A percentile compares a stretch with the other conserved stretches of the same genome.
phyloP scores from a whole-genome alignment of 257 asterid species.

The Scutellaria baicalensis region DNA sequence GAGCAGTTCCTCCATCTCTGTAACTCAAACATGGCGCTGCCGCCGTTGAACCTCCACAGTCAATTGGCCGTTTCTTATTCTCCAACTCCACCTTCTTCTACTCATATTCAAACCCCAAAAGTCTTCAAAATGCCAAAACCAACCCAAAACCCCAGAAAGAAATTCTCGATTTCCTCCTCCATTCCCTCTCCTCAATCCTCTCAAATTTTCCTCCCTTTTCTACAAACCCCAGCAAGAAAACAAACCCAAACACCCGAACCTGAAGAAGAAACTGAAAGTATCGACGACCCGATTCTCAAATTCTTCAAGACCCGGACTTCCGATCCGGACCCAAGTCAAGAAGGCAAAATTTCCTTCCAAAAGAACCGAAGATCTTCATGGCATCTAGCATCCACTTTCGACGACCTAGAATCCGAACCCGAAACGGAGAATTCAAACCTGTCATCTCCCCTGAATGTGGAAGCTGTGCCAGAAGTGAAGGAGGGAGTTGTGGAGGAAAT shows the following conservation, averaged over 20 bases:
- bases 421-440: not conserved
- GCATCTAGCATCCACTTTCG: constrained; percentile 50
- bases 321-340: constrained; percentile 50
- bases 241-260: constrained; percentile 12
- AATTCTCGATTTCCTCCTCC: constrained; percentile 22
- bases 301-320: constrained; percentile 54
- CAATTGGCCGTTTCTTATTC: constrained; percentile 18
- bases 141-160: constrained; percentile 8
- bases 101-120: constrained; percentile 10
- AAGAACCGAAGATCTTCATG: constrained; percentile 66
- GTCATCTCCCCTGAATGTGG: constrained; percentile 10
- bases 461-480: constrained; percentile 12
- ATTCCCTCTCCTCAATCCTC: constrained; percentile 26
- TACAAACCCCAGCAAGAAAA: constrained; percentile 42
- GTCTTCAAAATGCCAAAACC: constrained; percentile 24
- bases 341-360: constrained; percentile 55
- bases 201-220: constrained; percentile 67
- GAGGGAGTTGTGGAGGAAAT: constrained; percentile 51
- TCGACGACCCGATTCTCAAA: constrained; percentile 58
- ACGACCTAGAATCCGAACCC: constrained; percentile 19
- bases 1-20: not conserved
- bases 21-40: constrained; percentile 25
- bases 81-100: constrained; percentile 7
- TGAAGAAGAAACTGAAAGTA: constrained; percentile 3
- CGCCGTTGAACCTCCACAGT: constrained; percentile 19